These are phyloP conservation scores for Xylaria intraflava DNA, from an alignment of 495 filamentous ascomycete species.

Conservation along the genomic window DNA sequence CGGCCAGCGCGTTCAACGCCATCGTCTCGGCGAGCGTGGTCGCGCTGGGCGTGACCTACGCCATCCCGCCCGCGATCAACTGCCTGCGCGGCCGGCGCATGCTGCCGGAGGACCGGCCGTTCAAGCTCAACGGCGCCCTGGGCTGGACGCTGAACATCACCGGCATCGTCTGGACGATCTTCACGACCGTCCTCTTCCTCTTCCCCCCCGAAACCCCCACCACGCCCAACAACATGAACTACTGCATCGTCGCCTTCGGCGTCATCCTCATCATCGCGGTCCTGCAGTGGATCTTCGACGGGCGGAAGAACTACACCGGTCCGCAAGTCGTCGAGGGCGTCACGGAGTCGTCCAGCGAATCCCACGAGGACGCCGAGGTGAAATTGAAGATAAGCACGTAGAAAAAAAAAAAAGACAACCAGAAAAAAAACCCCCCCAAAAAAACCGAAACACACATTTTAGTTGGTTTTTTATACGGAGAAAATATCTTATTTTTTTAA, in stretches of 20 bases:
- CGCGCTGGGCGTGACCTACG: slow-evolving; percentile 64
- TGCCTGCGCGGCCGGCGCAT: slow-evolving; percentile 57
- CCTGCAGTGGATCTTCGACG: slow-evolving; percentile 67
- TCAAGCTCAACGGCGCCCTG: slow-evolving; percentile 50
- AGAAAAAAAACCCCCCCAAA: too few species aligned
- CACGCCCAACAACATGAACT: slow-evolving; percentile 68
- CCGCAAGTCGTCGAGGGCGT: slow-evolving; percentile 44
- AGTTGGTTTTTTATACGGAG: too few species aligned
- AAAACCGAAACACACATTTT: too few species aligned
- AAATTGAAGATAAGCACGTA: too few species aligned
- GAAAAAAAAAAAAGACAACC: too few species aligned
- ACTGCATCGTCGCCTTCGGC: slow-evolving; percentile 63
- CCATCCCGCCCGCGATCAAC: slow-evolving; percentile 64
- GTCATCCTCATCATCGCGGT: slow-evolving; percentile 60
- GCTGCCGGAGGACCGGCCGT: slow-evolving; percentile 53
- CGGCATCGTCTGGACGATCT: slow-evolving; percentile 55
- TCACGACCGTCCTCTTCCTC: slow-evolving; percentile 70
- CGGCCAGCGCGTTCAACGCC: slow-evolving; percentile 57
- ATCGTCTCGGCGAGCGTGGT: slow-evolving; percentile 68
- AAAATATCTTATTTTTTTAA: too few species aligned
- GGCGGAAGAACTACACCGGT: slow-evolving; percentile 63
- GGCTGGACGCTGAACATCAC: slow-evolving; percentile 62
- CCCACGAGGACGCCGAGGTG: too few species aligned
- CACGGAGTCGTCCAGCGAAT: too few species aligned
- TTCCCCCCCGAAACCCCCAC: slow-evolving; percentile 65